Base-by-base conservation (phyloP, 306 rosid species). In the Quercus bicolor region DNA sequence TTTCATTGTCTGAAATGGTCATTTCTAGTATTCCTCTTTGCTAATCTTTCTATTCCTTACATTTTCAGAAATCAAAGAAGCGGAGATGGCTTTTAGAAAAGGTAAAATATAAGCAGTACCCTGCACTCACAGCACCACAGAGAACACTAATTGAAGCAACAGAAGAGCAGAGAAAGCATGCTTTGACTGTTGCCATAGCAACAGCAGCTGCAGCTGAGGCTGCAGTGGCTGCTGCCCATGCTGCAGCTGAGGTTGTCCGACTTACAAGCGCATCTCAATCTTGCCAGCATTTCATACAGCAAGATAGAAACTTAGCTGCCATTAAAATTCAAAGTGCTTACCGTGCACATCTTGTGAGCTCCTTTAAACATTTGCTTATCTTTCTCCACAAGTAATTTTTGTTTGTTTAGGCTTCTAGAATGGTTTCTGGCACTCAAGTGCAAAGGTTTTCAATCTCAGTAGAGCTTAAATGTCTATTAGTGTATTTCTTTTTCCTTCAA, bases 181-280 rank as follows among this genome's bases (percentile, higher is more conserved):
- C 98, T 78, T 73, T 92, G 78, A 85, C 84, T 26, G 96, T 94
- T 77, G 98, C 98, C 71, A 75, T 87, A 64, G 96, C 94, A 78
- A 85, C 98, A 23, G 87, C 93, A 31, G 92, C 97, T 10, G 98
- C 97, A 1, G 98, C 94, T 1, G 89, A 94, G 82, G 97, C 94
- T 55, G 98, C 98, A 3, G 89, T 91, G 60, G 94, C 96, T 43
- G 97, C 98, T 23, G 97, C 96, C 31, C 87, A 88, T 65, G 97
- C 94, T 74, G 98, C 96, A 6, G 97, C 96, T 4, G 96, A 89
- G 87, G 98, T 92, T 75, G 98, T 94, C 64, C 81, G 88, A 73
- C 90, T 94, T 55, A 90, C 96, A 0, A 72, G 77, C 6, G 77
- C 86, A 31, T 85, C 90, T 13, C 69, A 78, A 6, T 86, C 88